These are phyloP conservation scores for Bonia amplexicaulis DNA, from an alignment of 176 grass and related monocot genomes.

Conservation along the genomic window DNA sequence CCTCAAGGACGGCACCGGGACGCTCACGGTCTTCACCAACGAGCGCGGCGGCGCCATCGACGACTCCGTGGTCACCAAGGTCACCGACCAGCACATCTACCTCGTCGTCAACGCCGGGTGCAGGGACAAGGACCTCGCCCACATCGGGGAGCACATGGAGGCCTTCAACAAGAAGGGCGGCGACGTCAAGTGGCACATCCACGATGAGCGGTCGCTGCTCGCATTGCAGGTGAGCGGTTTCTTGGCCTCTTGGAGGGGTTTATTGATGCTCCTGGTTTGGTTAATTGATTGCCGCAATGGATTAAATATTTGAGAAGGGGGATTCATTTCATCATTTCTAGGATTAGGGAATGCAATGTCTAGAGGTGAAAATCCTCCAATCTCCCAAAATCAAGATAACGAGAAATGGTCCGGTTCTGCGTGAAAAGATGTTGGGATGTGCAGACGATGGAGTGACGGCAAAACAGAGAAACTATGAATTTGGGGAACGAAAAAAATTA, in stretches of 20 bases:
- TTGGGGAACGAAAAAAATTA: not conserved
- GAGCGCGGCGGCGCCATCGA: constrained; percentile 83
- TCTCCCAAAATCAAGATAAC: not conserved
- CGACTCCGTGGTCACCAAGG: constrained; percentile 77
- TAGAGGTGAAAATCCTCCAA: not conserved
- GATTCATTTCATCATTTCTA: not conserved
- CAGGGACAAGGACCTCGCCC: constrained; percentile 88
- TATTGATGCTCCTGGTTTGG: not conserved
- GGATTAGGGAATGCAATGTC: not conserved
- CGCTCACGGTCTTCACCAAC: constrained; percentile 88
- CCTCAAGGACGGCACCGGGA: constrained; percentile 61
- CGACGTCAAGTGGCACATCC: constrained; percentile 80
- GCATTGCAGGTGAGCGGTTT: constrained; percentile 65
- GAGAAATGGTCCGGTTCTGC: not conserved
- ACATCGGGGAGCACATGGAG: constrained; percentile 86
- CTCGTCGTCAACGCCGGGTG: constrained; percentile 95
- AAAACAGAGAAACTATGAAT: not conserved
- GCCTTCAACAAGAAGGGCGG: constrained; percentile 75
- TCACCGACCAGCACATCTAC: constrained; percentile 78
- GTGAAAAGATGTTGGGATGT: not conserved
- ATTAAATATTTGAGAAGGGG: not conserved
- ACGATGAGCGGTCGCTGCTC: constrained; percentile 88
- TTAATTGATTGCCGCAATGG: not conserved
- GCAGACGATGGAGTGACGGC: not conserved
- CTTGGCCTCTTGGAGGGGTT: not conserved